Evolutionary conservation across 129 eudicot species (phyloP).

Genomic region (Artemisia argyi): DNA sequence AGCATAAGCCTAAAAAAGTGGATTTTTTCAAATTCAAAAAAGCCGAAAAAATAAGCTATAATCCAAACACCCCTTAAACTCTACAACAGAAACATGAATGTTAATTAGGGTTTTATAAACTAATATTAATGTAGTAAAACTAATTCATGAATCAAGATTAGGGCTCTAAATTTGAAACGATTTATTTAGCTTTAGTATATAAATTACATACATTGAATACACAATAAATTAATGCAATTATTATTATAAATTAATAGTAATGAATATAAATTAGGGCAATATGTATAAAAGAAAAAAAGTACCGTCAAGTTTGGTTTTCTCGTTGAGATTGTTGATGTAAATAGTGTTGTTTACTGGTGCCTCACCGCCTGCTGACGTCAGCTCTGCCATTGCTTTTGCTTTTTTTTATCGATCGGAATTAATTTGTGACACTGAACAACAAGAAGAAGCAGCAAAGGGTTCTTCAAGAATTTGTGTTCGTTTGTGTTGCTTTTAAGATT

Average conservation of each 20-base stretch:
- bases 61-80: too few species aligned
- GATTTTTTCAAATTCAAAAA: too few species aligned
- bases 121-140: too few species aligned
- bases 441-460: neutral
- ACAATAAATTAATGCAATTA: too few species aligned
- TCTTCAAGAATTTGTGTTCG: too few species aligned
- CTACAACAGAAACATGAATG: too few species aligned
- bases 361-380: conserved; percentile 44
- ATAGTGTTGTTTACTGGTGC: conserved; percentile 67
- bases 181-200: neutral
- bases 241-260: too few species aligned
- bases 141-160: neutral
- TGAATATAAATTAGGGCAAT: neutral
- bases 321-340: conserved; percentile 92
- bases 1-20: too few species aligned
- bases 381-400: conserved; percentile 57
- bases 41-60: too few species aligned
- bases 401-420: conserved; percentile 1
- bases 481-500: too few species aligned
- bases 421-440: conserved; percentile 4
- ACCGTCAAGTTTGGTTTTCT: conserved; percentile 90
- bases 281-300: neutral
- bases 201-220: too few species aligned
- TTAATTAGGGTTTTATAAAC: too few species aligned
- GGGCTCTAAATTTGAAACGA: conserved; percentile 11